A percentile compares a stretch with the other conserved stretches of the same genome.
phyloP scores from a whole-genome alignment of 139 green algal genomes.

The Edaphochlamys debaryana region DNA sequence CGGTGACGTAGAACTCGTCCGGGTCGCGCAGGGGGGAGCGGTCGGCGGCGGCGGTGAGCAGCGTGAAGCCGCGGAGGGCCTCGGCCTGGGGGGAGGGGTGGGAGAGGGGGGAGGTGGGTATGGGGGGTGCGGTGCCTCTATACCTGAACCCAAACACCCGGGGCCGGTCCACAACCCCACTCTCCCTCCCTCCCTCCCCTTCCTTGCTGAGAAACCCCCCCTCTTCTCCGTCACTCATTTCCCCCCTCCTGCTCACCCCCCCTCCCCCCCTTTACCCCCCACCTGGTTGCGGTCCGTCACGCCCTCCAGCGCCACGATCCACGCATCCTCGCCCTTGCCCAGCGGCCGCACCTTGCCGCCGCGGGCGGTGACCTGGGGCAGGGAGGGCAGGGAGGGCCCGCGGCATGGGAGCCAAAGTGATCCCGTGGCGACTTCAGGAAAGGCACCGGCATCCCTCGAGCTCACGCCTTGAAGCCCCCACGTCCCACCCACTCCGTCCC shows the following conservation, averaged over 20 bases:
- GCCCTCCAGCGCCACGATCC: slow-evolving; percentile 47
- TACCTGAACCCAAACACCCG: background rate
- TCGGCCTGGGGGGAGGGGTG: slow-evolving; percentile 39
- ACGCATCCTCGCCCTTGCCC: slow-evolving; percentile 32
- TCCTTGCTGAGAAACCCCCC: too few species aligned
- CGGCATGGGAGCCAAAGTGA: too few species aligned
- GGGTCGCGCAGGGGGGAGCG: slow-evolving; percentile 39
- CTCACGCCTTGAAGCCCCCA: too few species aligned
- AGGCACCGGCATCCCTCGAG: too few species aligned
- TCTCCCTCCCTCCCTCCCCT: too few species aligned
- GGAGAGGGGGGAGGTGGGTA: background rate
- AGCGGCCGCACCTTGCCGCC: slow-evolving; percentile 43
- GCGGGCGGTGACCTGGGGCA: slow-evolving; percentile 28
- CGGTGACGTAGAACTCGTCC: slow-evolving; percentile 58
- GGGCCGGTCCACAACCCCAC: background rate
- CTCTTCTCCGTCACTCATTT: too few species aligned
- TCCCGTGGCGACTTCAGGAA: too few species aligned
- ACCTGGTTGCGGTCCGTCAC: slow-evolving; percentile 30
- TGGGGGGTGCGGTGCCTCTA: too few species aligned
- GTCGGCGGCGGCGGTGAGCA: background rate
- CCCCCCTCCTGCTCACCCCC: too few species aligned
- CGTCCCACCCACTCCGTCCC: too few species aligned
- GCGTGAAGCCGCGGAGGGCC: slow-evolving; percentile 23
- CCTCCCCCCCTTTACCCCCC: too few species aligned
- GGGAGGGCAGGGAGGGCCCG: too few species aligned